Evolutionary conservation across 306 rosid genomes (phyloP).

Genomic region (Arachis hypogaea): DNA sequence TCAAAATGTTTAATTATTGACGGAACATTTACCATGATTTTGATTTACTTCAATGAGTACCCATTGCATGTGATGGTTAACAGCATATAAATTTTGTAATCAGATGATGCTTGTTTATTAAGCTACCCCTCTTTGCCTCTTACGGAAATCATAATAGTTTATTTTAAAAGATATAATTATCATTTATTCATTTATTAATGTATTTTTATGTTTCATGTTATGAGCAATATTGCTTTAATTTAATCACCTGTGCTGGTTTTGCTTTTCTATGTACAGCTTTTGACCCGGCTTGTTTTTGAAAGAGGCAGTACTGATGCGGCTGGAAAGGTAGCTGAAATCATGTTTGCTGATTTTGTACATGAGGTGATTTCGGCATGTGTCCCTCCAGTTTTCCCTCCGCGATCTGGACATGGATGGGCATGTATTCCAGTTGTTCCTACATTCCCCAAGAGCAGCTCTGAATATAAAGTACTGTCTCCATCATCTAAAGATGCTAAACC

Average conservation of each 20-base stretch:
- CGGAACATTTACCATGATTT: constrained; percentile 23
- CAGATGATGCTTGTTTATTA: constrained; percentile 12
- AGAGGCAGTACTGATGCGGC: constrained; percentile 99
- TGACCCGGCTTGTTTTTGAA: constrained; percentile 94
- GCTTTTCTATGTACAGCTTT: constrained; percentile 66
- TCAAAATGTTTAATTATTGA: constrained; percentile 42
- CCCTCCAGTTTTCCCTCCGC: constrained; percentile 94
- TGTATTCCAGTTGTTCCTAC: constrained; percentile 89
- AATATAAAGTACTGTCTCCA: constrained; percentile 78
- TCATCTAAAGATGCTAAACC: constrained; percentile 83
- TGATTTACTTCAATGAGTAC: constrained; percentile 23
- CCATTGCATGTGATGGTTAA: constrained; percentile 10
- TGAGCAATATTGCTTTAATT: constrained; percentile 28
- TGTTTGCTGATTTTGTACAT: constrained; percentile 96
- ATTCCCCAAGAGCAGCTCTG: constrained; percentile 72
- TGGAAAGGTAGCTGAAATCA: constrained; percentile 88
- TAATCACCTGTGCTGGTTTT: constrained; percentile 18
- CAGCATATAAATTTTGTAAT: constrained; percentile 16
- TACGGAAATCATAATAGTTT: too few species aligned
- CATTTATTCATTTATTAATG: too few species aligned
- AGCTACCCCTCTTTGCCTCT: background rate
- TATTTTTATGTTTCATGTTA: constrained; percentile 22
- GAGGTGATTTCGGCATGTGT: constrained; percentile 98
- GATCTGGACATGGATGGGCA: constrained; percentile 98
- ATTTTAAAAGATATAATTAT: too few species aligned